These are phyloP conservation scores for Microdochium bolleyi DNA, from an alignment of 2,329 filamentous ascomycete species.

Conservation along the genomic window DNA sequence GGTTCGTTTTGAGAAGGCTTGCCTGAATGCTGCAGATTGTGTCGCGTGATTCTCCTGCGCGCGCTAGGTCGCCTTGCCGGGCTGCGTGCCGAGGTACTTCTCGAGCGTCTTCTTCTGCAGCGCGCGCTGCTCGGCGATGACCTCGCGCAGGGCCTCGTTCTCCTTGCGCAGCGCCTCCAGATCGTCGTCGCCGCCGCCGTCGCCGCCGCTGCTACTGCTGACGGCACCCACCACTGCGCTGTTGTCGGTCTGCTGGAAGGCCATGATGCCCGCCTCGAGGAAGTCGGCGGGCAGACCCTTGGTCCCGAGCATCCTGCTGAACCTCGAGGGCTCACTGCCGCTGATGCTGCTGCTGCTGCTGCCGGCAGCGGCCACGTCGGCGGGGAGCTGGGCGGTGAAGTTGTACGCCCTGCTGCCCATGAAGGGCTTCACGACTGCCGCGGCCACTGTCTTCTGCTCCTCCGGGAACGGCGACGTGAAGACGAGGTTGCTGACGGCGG, in stretches of 20 bases:
- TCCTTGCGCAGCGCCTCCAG: constrained; percentile 18
- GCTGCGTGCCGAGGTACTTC: constrained; percentile 8
- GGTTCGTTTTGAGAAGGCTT: too few species aligned
- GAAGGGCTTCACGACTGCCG: constrained; percentile 73
- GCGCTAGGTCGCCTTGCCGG: background rate
- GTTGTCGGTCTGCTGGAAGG: constrained; percentile 28
- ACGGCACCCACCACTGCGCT: background rate
- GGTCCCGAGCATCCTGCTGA: constrained; percentile 34
- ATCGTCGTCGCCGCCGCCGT: constrained; percentile 22
- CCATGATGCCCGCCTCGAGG: constrained; percentile 41
- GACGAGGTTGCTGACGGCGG: constrained; percentile 74
- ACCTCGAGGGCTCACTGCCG: constrained; percentile 24
- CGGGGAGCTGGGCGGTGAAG: constrained; percentile 55
- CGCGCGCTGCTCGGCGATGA: constrained; percentile 33
- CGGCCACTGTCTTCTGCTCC: constrained; percentile 35
- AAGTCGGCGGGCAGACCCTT: constrained; percentile 38
- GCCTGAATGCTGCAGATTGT: too few species aligned
- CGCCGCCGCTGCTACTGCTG: constrained; percentile 4
- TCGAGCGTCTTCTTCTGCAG: constrained; percentile 30
- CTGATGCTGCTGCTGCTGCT: too few species aligned
- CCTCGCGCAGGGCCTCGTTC: constrained; percentile 34
- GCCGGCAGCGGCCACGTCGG: constrained; percentile 19
- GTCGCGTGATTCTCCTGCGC: background rate
- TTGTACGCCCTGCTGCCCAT: constrained; percentile 58
- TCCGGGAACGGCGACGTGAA: constrained; percentile 39